Conservation (phyloP, 148 eudicot genomes). For the Salicornia ramosissima region DNA sequence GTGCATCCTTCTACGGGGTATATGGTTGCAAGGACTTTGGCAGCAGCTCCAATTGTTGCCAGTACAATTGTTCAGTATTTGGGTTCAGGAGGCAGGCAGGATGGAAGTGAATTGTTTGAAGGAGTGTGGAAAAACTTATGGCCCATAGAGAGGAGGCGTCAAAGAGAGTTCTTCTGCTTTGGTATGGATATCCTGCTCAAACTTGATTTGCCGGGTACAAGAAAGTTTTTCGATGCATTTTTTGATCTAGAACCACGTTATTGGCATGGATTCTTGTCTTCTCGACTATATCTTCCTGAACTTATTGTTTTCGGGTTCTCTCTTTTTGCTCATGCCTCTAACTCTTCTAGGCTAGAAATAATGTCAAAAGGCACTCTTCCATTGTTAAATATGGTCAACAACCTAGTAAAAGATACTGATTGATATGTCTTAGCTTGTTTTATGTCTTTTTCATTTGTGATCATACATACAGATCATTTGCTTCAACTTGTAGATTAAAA, state of each 20-base stretch:
- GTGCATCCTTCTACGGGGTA: slow-evolving; percentile 99
- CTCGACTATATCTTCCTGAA: slow-evolving; percentile 83
- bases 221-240: slow-evolving; percentile 88
- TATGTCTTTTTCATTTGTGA: not conserved
- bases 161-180: slow-evolving; percentile 94
- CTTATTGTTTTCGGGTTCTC: slow-evolving; percentile 77
- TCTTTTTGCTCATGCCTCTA: slow-evolving; percentile 82
- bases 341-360: slow-evolving; percentile 84
- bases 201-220: slow-evolving; percentile 83
- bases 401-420: slow-evolving; percentile 63
- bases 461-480: not conserved
- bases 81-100: slow-evolving; percentile 35
- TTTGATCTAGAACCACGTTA: slow-evolving; percentile 93
- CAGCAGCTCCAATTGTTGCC: slow-evolving; percentile 95
- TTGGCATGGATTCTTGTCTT: slow-evolving; percentile 98
- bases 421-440: slow-evolving; percentile 20
- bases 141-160: slow-evolving; percentile 94
- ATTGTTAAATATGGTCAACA: slow-evolving; percentile 72
- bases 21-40: slow-evolving; percentile 96
- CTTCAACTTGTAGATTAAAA: slow-evolving; percentile 17
- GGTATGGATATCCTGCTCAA: slow-evolving; percentile 96
- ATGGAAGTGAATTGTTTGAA: slow-evolving; percentile 57
- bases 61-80: slow-evolving; percentile 68
- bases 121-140: slow-evolving; percentile 89
- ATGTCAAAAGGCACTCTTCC: slow-evolving; percentile 96